Conservation (phyloP, 106 monocot species). For the Agapanthus africanus region DNA sequence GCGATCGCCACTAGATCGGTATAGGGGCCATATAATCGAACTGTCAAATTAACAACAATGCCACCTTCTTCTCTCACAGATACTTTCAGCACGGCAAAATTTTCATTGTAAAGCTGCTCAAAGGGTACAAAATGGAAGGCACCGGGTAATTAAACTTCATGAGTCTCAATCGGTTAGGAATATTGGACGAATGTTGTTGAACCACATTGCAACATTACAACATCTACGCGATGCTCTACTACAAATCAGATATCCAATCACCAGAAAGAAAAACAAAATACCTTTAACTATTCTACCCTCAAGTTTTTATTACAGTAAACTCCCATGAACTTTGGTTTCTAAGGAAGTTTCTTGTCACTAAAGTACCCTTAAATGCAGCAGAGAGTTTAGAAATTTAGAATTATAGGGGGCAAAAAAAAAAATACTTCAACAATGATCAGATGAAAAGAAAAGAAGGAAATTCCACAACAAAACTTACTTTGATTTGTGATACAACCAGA, state of each 20-base stretch:
- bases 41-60: constrained; percentile 34
- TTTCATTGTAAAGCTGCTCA: not conserved
- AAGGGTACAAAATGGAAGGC: not conserved
- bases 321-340: too few species aligned
- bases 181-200: not conserved
- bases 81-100: constrained; percentile 78
- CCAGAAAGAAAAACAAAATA: not conserved
- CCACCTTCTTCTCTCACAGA: constrained; percentile 47
- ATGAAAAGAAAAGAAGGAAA: not conserved
- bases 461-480: constrained; percentile 37
- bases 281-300: too few species aligned
- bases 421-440: not conserved
- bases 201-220: not conserved
- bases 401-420: too few species aligned
- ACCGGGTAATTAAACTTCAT: not conserved
- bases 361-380: too few species aligned
- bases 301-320: too few species aligned
- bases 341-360: too few species aligned
- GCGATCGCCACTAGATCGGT: constrained; percentile 90
- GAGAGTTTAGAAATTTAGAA: too few species aligned
- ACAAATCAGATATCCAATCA: not conserved
- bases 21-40: constrained; percentile 90
- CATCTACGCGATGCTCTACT: not conserved
- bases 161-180: not conserved
- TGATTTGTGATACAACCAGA: constrained; percentile 92